Percentiles rank a stretch among this genome's conserved stretches.
Evolutionary conservation across 73 alveolate species (phyloP).

Genomic region (Paramecium sexaurelia): DNA sequence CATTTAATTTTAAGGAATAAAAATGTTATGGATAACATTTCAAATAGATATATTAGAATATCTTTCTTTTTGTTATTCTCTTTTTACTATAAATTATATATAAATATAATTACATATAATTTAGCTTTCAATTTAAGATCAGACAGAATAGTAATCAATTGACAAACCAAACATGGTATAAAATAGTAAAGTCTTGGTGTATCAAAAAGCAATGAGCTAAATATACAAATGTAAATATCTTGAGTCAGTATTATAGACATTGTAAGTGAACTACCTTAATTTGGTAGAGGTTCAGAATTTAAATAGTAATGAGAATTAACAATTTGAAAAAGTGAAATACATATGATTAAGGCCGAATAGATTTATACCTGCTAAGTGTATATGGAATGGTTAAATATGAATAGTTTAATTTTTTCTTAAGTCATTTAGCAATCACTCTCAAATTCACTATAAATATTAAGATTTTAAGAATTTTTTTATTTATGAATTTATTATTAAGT

Average conservation of each 20-base stretch:
- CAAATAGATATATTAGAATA: background rate
- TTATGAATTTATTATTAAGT: background rate
- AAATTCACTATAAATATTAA: background rate
- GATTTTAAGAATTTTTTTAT: background rate
- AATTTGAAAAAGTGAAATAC: background rate
- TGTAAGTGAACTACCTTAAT: background rate
- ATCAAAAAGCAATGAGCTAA: background rate
- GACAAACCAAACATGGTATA: background rate
- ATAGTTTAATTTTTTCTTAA: background rate
- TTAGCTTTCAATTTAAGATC: conserved; percentile 10
- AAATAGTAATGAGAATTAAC: background rate
- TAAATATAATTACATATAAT: background rate
- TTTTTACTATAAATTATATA: background rate
- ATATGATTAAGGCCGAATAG: background rate
- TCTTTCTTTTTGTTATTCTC: background rate
- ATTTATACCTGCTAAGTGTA: background rate
- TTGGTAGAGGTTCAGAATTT: background rate
- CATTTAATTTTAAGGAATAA: background rate
- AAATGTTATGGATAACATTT: background rate
- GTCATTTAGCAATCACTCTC: background rate
- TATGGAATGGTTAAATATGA: background rate
- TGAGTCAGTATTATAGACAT: background rate
- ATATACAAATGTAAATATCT: background rate
- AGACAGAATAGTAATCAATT: background rate
- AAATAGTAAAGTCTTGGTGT: background rate